Conservation (phyloP, 192 early-diverging fungal species). For the Allomyces macrogynus region DNA sequence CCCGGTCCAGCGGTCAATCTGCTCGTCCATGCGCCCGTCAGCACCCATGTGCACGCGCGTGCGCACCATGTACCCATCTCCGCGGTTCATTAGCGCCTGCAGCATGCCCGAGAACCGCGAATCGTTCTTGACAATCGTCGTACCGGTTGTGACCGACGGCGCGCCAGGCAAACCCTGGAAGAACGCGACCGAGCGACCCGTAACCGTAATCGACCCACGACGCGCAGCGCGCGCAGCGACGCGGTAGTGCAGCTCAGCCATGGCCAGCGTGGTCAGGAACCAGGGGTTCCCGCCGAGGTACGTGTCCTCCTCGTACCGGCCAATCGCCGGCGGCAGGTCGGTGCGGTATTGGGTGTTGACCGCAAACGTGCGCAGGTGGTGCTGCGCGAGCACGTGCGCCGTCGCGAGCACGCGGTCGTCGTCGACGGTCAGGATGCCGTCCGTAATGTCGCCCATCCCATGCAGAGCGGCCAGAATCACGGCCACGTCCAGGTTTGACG, state of each 20-base stretch:
- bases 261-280: slow-evolving; percentile 36
- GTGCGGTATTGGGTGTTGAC: slow-evolving; percentile 16
- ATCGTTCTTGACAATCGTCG: neutral
- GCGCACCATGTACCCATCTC: slow-evolving; percentile 34
- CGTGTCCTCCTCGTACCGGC: slow-evolving; percentile 54
- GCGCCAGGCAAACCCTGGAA: slow-evolving; percentile 9
- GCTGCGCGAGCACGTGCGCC: slow-evolving; percentile 4
- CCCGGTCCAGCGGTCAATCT: slow-evolving; percentile 33
- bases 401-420: slow-evolving; percentile 15
- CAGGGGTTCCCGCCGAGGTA: slow-evolving; percentile 73
- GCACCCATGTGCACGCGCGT: slow-evolving; percentile 23
- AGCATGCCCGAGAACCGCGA: slow-evolving; percentile 11
- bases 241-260: slow-evolving; percentile 44
- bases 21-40: slow-evolving; percentile 39
- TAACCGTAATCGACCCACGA: slow-evolving; percentile 11
- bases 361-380: slow-evolving; percentile 17
- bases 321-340: slow-evolving; percentile 31
- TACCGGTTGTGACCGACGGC: slow-evolving; percentile 6
- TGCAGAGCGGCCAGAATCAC: slow-evolving; percentile 36
- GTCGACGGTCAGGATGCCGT: slow-evolving; percentile 10
- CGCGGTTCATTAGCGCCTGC: slow-evolving; percentile 18
- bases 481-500: slow-evolving; percentile 32
- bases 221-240: slow-evolving; percentile 13
- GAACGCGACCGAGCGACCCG: slow-evolving; percentile 14
- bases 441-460: slow-evolving; percentile 4